Evolutionary conservation across 176 grass and related monocot species (phyloP), one percentile per base, ranked within the genome.

Genomic region (Themeda triandra): DNA sequence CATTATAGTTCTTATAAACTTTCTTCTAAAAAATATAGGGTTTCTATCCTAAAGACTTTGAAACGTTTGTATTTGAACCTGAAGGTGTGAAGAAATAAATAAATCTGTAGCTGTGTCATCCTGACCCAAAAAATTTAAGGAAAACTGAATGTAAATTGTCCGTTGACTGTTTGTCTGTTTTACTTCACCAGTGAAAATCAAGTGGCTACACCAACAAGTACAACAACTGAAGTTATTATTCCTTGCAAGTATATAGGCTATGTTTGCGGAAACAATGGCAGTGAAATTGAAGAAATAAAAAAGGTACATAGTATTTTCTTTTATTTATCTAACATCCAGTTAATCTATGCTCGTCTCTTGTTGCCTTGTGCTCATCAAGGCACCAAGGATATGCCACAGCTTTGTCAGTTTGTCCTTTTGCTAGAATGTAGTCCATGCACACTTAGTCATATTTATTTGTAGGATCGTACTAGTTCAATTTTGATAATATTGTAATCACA

Each of bases 151-250:
- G 5, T 27, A 13, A 64, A 56, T 79, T 71, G 13, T 45, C 14
- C 75, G 30, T 33, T 48, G 25, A 23, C 49, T 63, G 60, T 79
- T 86, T 4, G 83, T 80, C 35, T 86, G 75, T 51, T 42, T 63
- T 69, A 21, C 73, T 84, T 58, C 73, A 58, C 81, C 84, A 91
- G 87, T 79, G 81, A 83, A 89, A 89, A 78, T 24, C 92, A 87
- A 77, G 81, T 42, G 40, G 66, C 58, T 86, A 19, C 87, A 54
- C 68, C 83, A 89, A 82, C 83, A 89, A 82, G 58, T 83, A 78
- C 73, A 65, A 87, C 72, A 41, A 84, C 89, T 66, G 92, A 94
- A 89, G 83, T 93, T 69, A 19, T 89, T 65, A 67, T 94, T 84
- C 92, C 92, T 82, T 71, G 68, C 44, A 76, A 94, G 66, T 91